Base-by-base conservation (phyloP, 768 basidiomycete genomes). In the Tricholoma terreum region DNA sequence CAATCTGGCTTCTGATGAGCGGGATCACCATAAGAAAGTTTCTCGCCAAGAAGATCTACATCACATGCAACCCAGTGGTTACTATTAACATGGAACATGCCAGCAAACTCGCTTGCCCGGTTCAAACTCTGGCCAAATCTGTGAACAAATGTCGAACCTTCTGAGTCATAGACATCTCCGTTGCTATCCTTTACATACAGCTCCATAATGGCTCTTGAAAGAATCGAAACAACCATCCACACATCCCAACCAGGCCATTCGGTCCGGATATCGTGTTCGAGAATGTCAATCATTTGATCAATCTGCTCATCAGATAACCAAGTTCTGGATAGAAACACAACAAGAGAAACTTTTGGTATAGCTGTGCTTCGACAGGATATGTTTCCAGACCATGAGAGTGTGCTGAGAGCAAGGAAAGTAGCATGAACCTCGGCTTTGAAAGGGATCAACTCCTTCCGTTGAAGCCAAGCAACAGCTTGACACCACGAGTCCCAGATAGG, bases 51-150 rank as follows among this genome's bases (percentile, higher is more conserved):
- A 19, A 61, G n/a, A 34, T 61, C 58, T 22, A 61, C 46, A 36
- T 43, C 58, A 22, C 50, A 36, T 7, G 59, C 31, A 7, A 67
- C 43, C 64, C 64, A 67, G 46, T 67, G 66, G 54, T 67, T 64
- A 4, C 58, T 59, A 42, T 62, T 55, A 38, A 63, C 35, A 48
- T 67, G 60, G 34, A 62, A 65, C 24, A 67, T 52, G 2, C 60
- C 61, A 4, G 51, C 58, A 35, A 63, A 10, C 24, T 46, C 46
- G 36, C 52, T 58, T 2, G 12, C 43, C 1, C 35, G 14, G 10
- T 27, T 42, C 6, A 62, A 43, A 10, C 12, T 7, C 4, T 35
- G 21, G 1, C 61, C 61, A 36, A 62, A 62, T 9, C 40, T 17
- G 6, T 62, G 61, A 21, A 52, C 50, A 33, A 53, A 62, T 1